phyloP scores from a whole-genome alignment of 2,329 filamentous ascomycete species.

The Mycogone perniciosa region DNA sequence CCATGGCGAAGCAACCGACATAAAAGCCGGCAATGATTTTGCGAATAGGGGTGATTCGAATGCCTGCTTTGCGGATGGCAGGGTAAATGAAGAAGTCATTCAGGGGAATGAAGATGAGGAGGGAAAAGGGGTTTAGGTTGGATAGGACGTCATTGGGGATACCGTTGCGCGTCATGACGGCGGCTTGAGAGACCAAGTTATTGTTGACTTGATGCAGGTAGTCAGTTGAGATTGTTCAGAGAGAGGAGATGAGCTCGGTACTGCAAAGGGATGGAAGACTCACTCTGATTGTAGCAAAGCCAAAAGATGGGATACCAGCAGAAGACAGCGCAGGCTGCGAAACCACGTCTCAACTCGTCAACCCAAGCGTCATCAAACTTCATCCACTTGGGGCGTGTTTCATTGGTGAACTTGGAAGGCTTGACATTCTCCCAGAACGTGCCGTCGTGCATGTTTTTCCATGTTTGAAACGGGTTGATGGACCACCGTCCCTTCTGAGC shows the following conservation, averaged over 20 bases:
- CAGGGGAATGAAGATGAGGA: slow-evolving; percentile 9
- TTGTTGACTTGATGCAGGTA: slow-evolving; percentile 8
- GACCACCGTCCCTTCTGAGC: slow-evolving; percentile 4
- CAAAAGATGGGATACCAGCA: slow-evolving; percentile 9
- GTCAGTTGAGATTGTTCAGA: too few relatives aligned
- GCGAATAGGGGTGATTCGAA: slow-evolving; percentile 12
- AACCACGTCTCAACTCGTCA: slow-evolving; percentile 7
- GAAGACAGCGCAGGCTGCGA: slow-evolving; percentile 12
- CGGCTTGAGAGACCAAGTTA: slow-evolving; percentile 9
- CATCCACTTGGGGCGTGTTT: slow-evolving; percentile 5
- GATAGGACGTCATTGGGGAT: slow-evolving; percentile 10
- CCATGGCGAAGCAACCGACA: slow-evolving; percentile 9
- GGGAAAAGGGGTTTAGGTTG: slow-evolving; percentile 12
- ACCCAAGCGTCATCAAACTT: slow-evolving; percentile 3
- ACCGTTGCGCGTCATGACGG: slow-evolving; percentile 14
- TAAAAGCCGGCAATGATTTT: slow-evolving; percentile 11
- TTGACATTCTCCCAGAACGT: slow-evolving; percentile 8
- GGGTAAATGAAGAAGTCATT: slow-evolving; percentile 10
- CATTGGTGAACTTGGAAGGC: slow-evolving; percentile 8
- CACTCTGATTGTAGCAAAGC: neutral
- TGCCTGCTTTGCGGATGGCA: slow-evolving; percentile 2
- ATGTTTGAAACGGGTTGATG: slow-evolving; percentile 9
- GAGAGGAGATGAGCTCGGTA: too few relatives aligned
- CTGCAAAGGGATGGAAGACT: too few relatives aligned
- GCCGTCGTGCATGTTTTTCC: neutral